Base-by-base conservation (phyloP, 2,329 filamentous ascomycete genomes). In the Blastomyces silverae region DNA sequence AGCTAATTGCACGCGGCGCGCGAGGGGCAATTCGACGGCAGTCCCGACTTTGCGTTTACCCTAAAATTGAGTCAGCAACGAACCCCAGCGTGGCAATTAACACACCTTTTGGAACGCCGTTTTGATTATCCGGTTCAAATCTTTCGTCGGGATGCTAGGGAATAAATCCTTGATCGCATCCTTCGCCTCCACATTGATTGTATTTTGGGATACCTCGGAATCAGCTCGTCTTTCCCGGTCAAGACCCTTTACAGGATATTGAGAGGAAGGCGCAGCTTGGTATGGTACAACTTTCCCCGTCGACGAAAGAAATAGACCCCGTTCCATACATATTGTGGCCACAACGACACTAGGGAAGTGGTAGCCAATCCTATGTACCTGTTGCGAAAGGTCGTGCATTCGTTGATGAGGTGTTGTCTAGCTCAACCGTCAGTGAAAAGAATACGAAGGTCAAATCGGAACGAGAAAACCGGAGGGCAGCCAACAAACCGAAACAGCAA, bases 301-400 rank as follows among this genome's bases (percentile, higher is more conserved):
- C 73, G 75, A 73, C 34, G 77, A 79, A 39, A 82, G 74, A 67
- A 79, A 77, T 34, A 82, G 70, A 25, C 79, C 78, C 58, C 80
- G 71, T 53, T 80, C 77, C 68, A 75, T 78, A 70, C 84, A 86
- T 46, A 84, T 83, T 65, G 82, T 77, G 55, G 82, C 80, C 50
- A 88, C 83, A 65, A 87, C 80, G n/a, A 81, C 76, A 65, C 81
- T 81, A 7, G 84, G 84, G 67, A 88, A 87, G 71, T 87, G 85
- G 71, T 85, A 84, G 20, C 86, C 86, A 67, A 87, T 81, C 52
- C 85, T 81, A 69, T 85, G 81, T 60, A 87, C 81, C 71, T 87
- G 84, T 69, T 85, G 81, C 1, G 84, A 85, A 2, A 87, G 75
- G 66, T 82, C 80, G 62, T 83, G 80, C 15, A 77, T 80, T 60